Percentiles rank a stretch among this genome's conserved stretches.
phyloP scores from a whole-genome alignment of 2,329 filamentous ascomycete species.

The Penicillium sp. region DNA sequence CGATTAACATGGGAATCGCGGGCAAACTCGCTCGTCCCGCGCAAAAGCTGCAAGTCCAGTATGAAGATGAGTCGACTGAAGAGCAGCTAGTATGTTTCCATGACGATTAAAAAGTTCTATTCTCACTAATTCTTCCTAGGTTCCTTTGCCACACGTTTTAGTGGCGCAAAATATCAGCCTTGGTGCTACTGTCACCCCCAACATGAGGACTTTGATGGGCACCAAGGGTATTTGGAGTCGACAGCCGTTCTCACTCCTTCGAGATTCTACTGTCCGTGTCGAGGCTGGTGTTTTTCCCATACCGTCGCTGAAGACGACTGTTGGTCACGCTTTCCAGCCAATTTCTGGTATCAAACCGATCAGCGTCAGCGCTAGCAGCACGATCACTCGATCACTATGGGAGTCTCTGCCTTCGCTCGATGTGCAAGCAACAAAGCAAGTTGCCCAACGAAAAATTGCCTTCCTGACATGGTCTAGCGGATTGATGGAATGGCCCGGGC shows the following conservation, averaged over 20 bases:
- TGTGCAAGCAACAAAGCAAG: conserved; percentile 31
- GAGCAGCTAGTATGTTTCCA: conserved; percentile 26
- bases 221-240: conserved; percentile 28
- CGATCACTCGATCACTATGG: conserved; percentile 28
- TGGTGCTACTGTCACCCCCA: conserved; percentile 32
- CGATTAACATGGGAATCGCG: conserved; percentile 31
- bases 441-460: conserved; percentile 31
- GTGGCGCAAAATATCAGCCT: conserved; percentile 30
- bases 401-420: conserved; percentile 31
- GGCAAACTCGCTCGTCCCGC: conserved; percentile 29
- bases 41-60: conserved; percentile 23
- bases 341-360: conserved; percentile 36
- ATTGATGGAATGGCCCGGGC: conserved; percentile 35
- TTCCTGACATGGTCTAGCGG: conserved; percentile 40
- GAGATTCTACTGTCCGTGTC: conserved; percentile 29
- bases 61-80: conserved; percentile 27
- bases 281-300: conserved; percentile 32
- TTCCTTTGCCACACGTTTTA: conserved; percentile 30
- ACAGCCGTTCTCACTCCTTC: conserved; percentile 33
- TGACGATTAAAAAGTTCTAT: neutral
- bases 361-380: conserved; percentile 28
- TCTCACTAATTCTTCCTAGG: conserved; percentile 23
- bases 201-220: conserved; percentile 26
- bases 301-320: conserved; percentile 27
- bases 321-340: conserved; percentile 31